Evolutionary conservation across 2,329 filamentous ascomycete species (phyloP).

Genomic region (Sarocladiaceae sp.): DNA sequence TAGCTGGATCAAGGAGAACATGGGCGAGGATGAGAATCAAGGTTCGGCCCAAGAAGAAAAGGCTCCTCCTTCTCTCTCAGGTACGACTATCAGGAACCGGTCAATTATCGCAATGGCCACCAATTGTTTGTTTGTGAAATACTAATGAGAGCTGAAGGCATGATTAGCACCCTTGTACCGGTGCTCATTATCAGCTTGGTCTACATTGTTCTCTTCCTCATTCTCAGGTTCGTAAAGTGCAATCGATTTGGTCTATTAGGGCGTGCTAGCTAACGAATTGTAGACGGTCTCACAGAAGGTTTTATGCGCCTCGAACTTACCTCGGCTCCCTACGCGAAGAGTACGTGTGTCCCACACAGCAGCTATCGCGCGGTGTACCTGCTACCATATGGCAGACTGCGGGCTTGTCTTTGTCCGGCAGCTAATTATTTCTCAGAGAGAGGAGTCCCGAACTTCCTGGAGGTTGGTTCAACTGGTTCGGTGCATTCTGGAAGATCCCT

Average conservation of each 20-base stretch:
- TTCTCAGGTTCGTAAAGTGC: constrained; percentile 21
- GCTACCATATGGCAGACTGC: too few relatives aligned
- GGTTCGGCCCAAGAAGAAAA: constrained; percentile 19
- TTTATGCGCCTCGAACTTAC: constrained; percentile 53
- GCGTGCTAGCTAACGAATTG: background rate
- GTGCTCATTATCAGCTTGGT: constrained; percentile 43
- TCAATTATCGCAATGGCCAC: constrained; percentile 1
- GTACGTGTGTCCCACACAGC: constrained; percentile 32
- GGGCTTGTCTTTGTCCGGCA: background rate
- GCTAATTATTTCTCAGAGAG: constrained; percentile 33
- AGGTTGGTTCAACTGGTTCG: constrained; percentile 60
- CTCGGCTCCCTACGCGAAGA: constrained; percentile 43
- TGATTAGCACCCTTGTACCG: constrained; percentile 50
- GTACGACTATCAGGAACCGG: too few relatives aligned
- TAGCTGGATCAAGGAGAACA: constrained; percentile 31
- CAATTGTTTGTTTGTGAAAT: background rate
- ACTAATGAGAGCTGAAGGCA: constrained; percentile 22
- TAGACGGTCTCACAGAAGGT: constrained; percentile 43
- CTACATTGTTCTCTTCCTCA: constrained; percentile 48
- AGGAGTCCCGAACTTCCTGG: constrained; percentile 50
- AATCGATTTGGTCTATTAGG: background rate
- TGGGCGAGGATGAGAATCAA: constrained; percentile 18
- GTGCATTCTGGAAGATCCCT: constrained; percentile 55
- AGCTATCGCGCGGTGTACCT: too few relatives aligned
- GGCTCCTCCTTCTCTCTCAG: constrained; percentile 29